These are phyloP conservation scores for Darksidea phi DNA, from an alignment of 495 filamentous ascomycete species.

Conservation along the genomic window DNA sequence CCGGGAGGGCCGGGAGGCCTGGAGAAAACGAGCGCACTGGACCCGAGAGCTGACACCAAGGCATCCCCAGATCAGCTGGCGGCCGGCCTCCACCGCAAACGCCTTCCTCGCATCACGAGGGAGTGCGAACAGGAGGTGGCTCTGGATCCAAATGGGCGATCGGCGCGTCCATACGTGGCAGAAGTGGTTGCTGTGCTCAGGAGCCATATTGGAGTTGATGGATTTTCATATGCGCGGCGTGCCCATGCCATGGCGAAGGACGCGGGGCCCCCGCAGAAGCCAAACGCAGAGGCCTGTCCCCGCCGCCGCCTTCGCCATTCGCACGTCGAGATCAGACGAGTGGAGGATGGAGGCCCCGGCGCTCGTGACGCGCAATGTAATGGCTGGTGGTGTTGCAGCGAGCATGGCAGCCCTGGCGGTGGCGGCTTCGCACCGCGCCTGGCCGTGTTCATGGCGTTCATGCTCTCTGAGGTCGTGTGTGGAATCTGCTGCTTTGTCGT, in stretches of 20 bases:
- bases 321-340: too few species aligned
- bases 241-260: neutral
- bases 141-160: neutral
- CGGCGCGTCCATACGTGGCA: constrained; percentile 2
- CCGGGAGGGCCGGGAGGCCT: too few species aligned
- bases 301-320: neutral
- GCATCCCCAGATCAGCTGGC: too few species aligned
- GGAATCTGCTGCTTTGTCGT: constrained; percentile 20
- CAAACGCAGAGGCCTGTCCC: neutral
- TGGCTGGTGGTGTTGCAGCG: neutral
- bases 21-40: too few species aligned
- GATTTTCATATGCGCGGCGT: neutral
- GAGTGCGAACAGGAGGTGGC: too few species aligned
- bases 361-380: constrained; percentile 1
- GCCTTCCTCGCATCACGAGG: too few species aligned
- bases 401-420: neutral
- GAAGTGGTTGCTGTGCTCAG: neutral
- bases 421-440: neutral
- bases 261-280: neutral
- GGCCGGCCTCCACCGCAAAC: too few species aligned
- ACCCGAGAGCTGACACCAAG: too few species aligned
- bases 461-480: neutral
- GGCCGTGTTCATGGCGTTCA: neutral
- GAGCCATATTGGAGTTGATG: neutral
- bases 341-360: neutral